phyloP scores from a whole-genome alignment of 306 rosid genomes.

The Begonia fuchsioides region DNA sequence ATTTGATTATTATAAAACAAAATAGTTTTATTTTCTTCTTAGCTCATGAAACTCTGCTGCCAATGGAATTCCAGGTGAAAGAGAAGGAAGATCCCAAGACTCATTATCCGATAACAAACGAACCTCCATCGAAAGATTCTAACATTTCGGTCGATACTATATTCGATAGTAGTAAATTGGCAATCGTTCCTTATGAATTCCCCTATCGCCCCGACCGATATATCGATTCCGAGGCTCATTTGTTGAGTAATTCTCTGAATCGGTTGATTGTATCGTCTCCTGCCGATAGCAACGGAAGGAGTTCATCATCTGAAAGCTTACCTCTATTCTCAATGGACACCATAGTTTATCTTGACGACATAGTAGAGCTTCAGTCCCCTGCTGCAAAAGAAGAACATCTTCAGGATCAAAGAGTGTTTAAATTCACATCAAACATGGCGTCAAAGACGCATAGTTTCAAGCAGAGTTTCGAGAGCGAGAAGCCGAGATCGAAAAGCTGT shows the following conservation, averaged over 20 bases:
- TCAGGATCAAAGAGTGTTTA: slow-evolving; percentile 41
- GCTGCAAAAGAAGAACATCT: slow-evolving; percentile 14
- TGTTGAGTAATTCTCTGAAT: slow-evolving; percentile 12
- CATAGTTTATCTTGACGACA: slow-evolving; percentile 33
- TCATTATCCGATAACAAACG: slow-evolving; percentile 7
- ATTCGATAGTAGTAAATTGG: background rate
- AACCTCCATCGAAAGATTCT: slow-evolving; percentile 16
- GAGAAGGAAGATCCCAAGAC: slow-evolving; percentile 13
- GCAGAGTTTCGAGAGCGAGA: slow-evolving; percentile 17
- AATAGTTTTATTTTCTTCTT: background rate
- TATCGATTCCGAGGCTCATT: background rate
- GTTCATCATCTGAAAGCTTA: slow-evolving; percentile 19
- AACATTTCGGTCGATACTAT: slow-evolving; percentile 14
- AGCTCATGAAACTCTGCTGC: background rate
- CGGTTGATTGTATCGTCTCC: too few relatives aligned
- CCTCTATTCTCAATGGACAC: slow-evolving; percentile 17
- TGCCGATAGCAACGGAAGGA: background rate
- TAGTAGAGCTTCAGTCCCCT: slow-evolving; percentile 31
- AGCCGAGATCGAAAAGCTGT: slow-evolving; percentile 18
- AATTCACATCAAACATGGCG: slow-evolving; percentile 21
- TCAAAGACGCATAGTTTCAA: slow-evolving; percentile 10
- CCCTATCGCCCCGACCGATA: background rate
- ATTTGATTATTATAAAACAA: slow-evolving; percentile 1
- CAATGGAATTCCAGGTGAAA: slow-evolving; percentile 15
- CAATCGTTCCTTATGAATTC: background rate